phyloP scores from a whole-genome alignment of 2,329 filamentous ascomycete genomes.

The Alternaria angustiovoidea region DNA sequence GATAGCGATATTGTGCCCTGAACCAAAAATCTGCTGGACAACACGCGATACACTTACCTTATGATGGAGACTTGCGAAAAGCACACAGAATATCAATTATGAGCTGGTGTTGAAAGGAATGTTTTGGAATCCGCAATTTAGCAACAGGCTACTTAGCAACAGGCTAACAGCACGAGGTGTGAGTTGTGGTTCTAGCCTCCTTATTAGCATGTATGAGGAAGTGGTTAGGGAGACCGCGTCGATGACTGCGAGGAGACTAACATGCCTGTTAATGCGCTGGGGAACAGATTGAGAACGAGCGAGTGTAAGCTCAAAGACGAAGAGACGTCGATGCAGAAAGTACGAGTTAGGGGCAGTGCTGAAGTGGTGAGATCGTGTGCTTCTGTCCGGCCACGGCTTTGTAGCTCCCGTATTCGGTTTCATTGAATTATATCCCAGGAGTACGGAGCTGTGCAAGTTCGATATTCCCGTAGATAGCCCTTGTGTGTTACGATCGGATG shows the following conservation, averaged over 20 bases:
- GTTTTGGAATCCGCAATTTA: not conserved
- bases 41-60: not conserved
- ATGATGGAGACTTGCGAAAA: not conserved
- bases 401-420: slow-evolving; percentile 12
- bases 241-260: not conserved
- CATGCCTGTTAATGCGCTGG: slow-evolving; percentile 5
- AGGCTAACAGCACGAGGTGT: not conserved
- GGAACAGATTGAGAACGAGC: not conserved
- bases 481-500: slow-evolving; percentile 6
- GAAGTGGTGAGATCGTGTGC: slow-evolving; percentile 17
- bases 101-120: not conserved
- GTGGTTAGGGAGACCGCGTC: not conserved
- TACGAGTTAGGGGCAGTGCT: slow-evolving; percentile 9
- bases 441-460: not conserved
- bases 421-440: not conserved
- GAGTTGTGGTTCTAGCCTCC: not conserved
- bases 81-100: not conserved
- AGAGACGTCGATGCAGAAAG: slow-evolving; percentile 8
- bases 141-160: not conserved
- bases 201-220: not conserved
- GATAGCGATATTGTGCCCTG: slow-evolving; percentile 2
- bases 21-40: not conserved
- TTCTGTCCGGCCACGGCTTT: slow-evolving; percentile 6
- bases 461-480: not conserved
- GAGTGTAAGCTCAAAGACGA: not conserved